Conservation (phyloP, 345 rosid genomes). For the Dovyalis caffra region DNA sequence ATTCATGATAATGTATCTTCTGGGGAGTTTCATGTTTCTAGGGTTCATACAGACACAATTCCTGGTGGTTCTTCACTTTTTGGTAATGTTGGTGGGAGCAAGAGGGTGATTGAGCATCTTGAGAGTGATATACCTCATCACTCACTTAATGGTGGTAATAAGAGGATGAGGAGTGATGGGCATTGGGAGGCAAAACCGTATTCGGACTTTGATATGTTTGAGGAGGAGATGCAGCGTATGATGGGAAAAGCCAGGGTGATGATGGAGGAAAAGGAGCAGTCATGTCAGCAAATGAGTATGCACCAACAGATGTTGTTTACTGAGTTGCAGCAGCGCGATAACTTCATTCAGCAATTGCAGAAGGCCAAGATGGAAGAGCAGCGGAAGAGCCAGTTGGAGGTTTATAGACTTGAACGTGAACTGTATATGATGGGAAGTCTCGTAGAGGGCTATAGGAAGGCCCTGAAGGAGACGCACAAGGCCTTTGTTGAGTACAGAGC, state of each 20-base stretch:
- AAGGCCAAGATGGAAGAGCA: constrained; percentile 58
- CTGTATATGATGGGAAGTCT: constrained; percentile 65
- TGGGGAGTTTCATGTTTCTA: constrained; percentile 58
- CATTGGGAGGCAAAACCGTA: constrained; percentile 49
- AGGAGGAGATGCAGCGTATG: constrained; percentile 50
- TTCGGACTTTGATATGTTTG: constrained; percentile 38
- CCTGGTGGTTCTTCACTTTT: constrained; percentile 52
- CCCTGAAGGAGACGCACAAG: constrained; percentile 58
- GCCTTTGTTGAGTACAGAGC: constrained; percentile 67
- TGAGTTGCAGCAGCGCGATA: constrained; percentile 52
- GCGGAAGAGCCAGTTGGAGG: constrained; percentile 47
- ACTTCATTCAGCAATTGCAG: constrained; percentile 54
- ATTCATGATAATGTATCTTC: constrained; percentile 40
- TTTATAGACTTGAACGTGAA: constrained; percentile 70
- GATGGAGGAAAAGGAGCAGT: constrained; percentile 50
- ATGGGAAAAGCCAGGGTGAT: constrained; percentile 50
- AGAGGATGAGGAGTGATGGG: constrained; percentile 66
- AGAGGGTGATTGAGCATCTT: constrained; percentile 59
- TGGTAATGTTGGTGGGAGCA: constrained; percentile 40
- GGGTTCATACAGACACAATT: constrained; percentile 47
- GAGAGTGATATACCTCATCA: constrained; percentile 48
- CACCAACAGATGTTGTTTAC: constrained; percentile 49
- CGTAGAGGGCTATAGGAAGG: constrained; percentile 71
- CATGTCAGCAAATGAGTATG: constrained; percentile 37
- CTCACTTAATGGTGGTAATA: constrained; percentile 46